A percentile compares a stretch with the other conserved stretches of the same genome.
These are phyloP conservation scores for Amanita jacksonii DNA, from an alignment of 768 basidiomycete genomes.

Conservation along the genomic window DNA sequence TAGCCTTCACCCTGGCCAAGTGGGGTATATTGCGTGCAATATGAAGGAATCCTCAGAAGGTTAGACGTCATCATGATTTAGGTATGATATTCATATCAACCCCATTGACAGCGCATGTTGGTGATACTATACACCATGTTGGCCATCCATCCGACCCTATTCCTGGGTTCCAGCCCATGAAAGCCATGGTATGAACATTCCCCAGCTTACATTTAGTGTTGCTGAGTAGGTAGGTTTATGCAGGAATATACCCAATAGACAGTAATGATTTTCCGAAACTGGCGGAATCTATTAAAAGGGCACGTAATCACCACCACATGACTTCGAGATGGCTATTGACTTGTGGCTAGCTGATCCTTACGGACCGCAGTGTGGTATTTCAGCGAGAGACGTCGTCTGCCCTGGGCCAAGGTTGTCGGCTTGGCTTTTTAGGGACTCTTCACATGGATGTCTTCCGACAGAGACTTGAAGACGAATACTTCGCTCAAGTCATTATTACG, in stretches of 20 bases:
- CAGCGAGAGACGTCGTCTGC: conserved; percentile 91
- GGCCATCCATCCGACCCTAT: conserved; percentile 73
- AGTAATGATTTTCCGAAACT: conserved; percentile 86
- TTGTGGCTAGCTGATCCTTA: conserved; percentile 57
- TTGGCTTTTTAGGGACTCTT: conserved; percentile 91
- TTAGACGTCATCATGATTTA: conserved; percentile 18
- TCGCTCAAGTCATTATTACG: conserved; percentile 90
- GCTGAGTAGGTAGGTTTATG: conserved; percentile 58
- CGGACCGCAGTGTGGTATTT: conserved; percentile 82
- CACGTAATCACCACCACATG: conserved; percentile 21
- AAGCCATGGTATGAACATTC: conserved; percentile 68
- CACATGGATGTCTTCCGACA: conserved; percentile 98
- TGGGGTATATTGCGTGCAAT: conserved; percentile 86
- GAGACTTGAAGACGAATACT: conserved; percentile 92
- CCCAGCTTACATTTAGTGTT: conserved; percentile 3
- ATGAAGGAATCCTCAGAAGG: conserved; percentile 98
- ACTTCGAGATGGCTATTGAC: conserved; percentile 11
- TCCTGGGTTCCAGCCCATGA: conserved; percentile 85
- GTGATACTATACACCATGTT: conserved; percentile 81
- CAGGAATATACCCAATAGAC: conserved; percentile 91
- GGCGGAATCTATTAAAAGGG: conserved; percentile 91
- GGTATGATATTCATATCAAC: conserved; percentile 1
- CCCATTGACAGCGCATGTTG: conserved; percentile 63
- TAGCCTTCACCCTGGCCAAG: conserved; percentile 66
- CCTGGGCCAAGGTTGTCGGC: conserved; percentile 87